Evolutionary conservation across 1,284 basidiomycete species (phyloP), one percentile per base, ranked within the genome.

Genomic region (Apiotrichum laibachii): DNA sequence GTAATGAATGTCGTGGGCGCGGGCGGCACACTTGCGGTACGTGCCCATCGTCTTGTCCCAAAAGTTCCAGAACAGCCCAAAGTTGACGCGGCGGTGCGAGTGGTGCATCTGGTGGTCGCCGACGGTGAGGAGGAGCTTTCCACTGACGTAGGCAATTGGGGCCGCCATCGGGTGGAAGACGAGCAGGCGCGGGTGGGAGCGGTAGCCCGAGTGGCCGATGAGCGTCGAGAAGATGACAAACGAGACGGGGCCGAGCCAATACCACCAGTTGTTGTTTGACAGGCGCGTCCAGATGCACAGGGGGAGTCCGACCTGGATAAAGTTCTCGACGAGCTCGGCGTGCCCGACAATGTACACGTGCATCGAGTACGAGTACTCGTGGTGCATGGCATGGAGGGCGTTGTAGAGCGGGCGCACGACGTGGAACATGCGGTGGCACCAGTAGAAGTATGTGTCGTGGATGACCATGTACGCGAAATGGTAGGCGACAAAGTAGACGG

Each of bases 321-420:
- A 54, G 45, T 54, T 54, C 19, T 54, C 53, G 53, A 47, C 13
- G 7, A 54, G 16, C 44, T 54, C 53, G 33, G 53, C 53, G 53
- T 54, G 53, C 8, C 53, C 53, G 21, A 54, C 53, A 31, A 54
- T 35, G 44, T 54, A 54, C 13, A 46, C 44, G 34, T 54, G 53
- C 53, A 54, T 54, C 15, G 53, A 33, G 53, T 54, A 47, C 53
- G 53, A 47, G 53, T 54, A 54, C 53, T 54, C 53, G 53, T 54
- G 53, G 53, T 54, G 53, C 53, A 54, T 54, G 19, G 43, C 53
- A 44, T 54, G 53, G 10, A 54, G 35, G 19, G 16, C 18, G 53
- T 46, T 22, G 53, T 54, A 54, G 13, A 54, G 44, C 12, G 53
- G 53, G 9, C 53, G 53, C 13, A 54, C 33, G 34, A 54, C 35